Conservation (phyloP, 2,329 filamentous ascomycete genomes). For the Colletotrichum ledebouriae region DNA sequence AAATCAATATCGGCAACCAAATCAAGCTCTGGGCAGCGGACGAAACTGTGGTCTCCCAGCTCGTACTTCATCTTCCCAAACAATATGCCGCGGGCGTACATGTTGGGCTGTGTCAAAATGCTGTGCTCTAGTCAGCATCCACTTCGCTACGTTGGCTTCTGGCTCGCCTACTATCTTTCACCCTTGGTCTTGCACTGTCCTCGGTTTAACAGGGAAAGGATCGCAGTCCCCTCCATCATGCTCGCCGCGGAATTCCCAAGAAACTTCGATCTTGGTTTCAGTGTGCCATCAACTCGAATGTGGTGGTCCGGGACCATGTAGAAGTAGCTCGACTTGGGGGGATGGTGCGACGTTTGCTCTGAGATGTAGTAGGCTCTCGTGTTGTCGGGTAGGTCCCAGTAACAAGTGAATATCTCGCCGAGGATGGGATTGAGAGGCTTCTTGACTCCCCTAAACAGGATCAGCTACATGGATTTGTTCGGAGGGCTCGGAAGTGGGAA, state of each 20-base stretch:
- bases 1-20: conserved; percentile 94
- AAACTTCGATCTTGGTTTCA: conserved; percentile 96
- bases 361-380: conserved; percentile 95
- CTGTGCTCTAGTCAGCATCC: conserved; percentile 59
- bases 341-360: conserved; percentile 98
- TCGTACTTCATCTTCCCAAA: conserved; percentile 99
- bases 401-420: conserved; percentile 94
- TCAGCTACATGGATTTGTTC: conserved; percentile 28
- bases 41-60: conserved; percentile 93
- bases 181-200: conserved; percentile 74
- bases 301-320: conserved; percentile 96
- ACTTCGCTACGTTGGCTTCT: not conserved
- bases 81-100: conserved; percentile 96
- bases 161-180: conserved; percentile 83
- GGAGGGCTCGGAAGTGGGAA: conserved; percentile 24
- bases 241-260: conserved; percentile 97
- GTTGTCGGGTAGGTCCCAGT: conserved; percentile 90
- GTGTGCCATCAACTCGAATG: conserved; percentile 93
- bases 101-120: conserved; percentile 96
- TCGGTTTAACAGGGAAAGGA: conserved; percentile 84
- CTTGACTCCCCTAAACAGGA: conserved; percentile 86
- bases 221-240: conserved; percentile 97
- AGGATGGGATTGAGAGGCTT: conserved; percentile 97
- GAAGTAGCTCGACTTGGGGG: conserved; percentile 98
- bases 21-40: conserved; percentile 89